Evolutionary conservation across 1,284 basidiomycete species (phyloP).

Genomic region (Filobasidium uniguttulatum): DNA sequence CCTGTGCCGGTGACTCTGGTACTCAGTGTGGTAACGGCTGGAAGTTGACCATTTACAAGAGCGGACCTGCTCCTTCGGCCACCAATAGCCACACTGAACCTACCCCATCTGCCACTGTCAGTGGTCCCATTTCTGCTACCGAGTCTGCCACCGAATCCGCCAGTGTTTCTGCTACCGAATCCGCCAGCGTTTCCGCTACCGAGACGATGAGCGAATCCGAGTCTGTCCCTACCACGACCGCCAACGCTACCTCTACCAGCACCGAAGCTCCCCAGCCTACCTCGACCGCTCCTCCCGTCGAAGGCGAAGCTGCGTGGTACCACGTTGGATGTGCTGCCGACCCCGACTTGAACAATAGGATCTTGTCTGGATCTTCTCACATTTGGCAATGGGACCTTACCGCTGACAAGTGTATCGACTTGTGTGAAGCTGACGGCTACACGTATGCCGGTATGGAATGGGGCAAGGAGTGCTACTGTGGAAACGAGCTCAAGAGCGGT

Average conservation of each 20-base stretch:
- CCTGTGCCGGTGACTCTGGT: slow-evolving; percentile 24
- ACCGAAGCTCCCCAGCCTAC: slow-evolving; percentile 9
- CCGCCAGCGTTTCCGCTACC: background rate
- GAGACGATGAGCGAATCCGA: background rate
- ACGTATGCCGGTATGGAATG: slow-evolving; percentile 32
- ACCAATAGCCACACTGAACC: too few species aligned
- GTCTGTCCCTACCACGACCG: slow-evolving; percentile 4
- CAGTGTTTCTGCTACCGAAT: slow-evolving; percentile 1
- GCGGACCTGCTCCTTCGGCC: slow-evolving; percentile 14
- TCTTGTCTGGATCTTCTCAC: slow-evolving; percentile 3
- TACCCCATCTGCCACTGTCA: too few species aligned
- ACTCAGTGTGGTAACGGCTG: slow-evolving; percentile 27
- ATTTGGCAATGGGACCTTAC: slow-evolving; percentile 19
- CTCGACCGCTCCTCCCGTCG: slow-evolving; percentile 4
- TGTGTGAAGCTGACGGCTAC: slow-evolving; percentile 28
- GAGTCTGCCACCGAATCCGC: slow-evolving; percentile 7
- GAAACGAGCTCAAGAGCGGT: slow-evolving; percentile 16
- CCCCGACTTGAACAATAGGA: slow-evolving; percentile 10
- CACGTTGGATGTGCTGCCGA: slow-evolving; percentile 29
- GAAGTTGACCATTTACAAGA: slow-evolving; percentile 27
- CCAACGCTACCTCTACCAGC: slow-evolving; percentile 17
- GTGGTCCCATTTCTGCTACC: too few species aligned
- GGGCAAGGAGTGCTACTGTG: slow-evolving; percentile 32
- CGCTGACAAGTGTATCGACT: slow-evolving; percentile 26
- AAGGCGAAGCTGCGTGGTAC: slow-evolving; percentile 27